Conservation (phyloP, 2,329 filamentous ascomycete species). For the Scedosporium apiospermum region DNA sequence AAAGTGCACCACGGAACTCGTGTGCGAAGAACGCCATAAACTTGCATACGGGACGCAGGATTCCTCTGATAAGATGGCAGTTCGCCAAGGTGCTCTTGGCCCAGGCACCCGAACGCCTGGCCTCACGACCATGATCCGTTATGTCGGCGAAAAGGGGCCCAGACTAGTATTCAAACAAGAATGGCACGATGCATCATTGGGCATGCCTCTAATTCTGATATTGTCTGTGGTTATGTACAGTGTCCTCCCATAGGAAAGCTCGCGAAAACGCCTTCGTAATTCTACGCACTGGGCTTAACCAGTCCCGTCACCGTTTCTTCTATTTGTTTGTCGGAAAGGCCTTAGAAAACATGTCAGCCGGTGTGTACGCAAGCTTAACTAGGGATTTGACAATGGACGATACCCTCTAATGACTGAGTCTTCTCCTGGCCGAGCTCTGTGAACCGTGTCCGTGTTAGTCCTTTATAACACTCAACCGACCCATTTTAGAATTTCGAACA, state of each 20-base stretch:
- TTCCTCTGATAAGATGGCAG: too few species aligned
- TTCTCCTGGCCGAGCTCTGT: constrained; percentile 48
- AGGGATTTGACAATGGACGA: background rate
- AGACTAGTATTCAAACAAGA: too few species aligned
- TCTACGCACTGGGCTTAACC: constrained; percentile 28
- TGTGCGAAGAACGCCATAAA: too few species aligned
- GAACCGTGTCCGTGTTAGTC: constrained; percentile 12
- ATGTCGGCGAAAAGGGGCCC: too few species aligned
- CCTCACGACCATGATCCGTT: too few species aligned
- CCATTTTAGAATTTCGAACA: background rate
- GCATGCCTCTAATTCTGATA: background rate
- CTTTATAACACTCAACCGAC: background rate
- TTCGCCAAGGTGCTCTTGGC: too few species aligned
- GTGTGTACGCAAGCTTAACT: background rate
- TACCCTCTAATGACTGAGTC: constrained; percentile 44
- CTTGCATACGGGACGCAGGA: too few species aligned
- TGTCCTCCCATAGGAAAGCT: background rate
- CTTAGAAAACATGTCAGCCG: constrained; percentile 14
- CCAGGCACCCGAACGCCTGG: too few species aligned
- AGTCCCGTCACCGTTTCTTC: constrained; percentile 47
- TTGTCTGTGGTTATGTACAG: constrained; percentile 4
- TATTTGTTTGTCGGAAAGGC: constrained; percentile 50
- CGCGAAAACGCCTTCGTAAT: background rate
- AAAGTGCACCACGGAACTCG: too few species aligned
- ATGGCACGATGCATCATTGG: background rate